Evolutionary conservation across 495 filamentous ascomycete species (phyloP).

Genomic region (Podospora australis): DNA sequence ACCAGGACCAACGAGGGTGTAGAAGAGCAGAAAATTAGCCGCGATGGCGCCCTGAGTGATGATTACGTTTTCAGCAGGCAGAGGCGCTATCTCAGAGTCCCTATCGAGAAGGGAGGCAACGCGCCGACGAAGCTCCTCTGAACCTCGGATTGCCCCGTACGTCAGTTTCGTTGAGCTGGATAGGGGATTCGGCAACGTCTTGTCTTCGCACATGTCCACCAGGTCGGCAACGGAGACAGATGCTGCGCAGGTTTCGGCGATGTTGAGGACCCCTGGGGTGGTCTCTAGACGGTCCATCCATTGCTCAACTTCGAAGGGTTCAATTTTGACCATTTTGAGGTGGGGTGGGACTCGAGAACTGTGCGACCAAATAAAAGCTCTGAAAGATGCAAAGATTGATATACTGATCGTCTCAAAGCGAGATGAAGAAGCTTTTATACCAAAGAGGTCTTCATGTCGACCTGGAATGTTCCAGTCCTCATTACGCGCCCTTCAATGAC

Average conservation of each 20-base stretch:
- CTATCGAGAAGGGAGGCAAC: constrained; percentile 23
- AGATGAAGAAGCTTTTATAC: no score
- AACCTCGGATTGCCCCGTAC: constrained; percentile 31
- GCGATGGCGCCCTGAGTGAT: constrained; percentile 78
- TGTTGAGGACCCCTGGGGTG: constrained; percentile 65
- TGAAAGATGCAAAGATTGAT: neutral
- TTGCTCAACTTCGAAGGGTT: constrained; percentile 75
- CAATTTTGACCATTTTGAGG: constrained; percentile 58
- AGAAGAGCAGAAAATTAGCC: constrained; percentile 74
- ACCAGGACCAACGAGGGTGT: constrained; percentile 66
- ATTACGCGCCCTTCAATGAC: constrained; percentile 1
- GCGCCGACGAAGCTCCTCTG: constrained; percentile 17
- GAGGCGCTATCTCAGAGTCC: constrained; percentile 4
- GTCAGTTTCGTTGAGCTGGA: constrained; percentile 40
- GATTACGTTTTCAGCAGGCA: constrained; percentile 55
- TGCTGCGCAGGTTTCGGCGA: constrained; percentile 81
- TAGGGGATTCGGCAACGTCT: constrained; percentile 40
- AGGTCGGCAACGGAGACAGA: constrained; percentile 75
- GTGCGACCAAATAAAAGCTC: neutral
- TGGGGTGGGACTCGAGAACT: neutral
- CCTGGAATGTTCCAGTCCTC: no score
- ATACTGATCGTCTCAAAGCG: neutral
- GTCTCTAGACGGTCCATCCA: constrained; percentile 88
- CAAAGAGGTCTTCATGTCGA: no score
- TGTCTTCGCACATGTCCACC: constrained; percentile 50